Evolutionary conservation across 306 rosid species (phyloP).

Genomic region (Vigna unguiculata): DNA sequence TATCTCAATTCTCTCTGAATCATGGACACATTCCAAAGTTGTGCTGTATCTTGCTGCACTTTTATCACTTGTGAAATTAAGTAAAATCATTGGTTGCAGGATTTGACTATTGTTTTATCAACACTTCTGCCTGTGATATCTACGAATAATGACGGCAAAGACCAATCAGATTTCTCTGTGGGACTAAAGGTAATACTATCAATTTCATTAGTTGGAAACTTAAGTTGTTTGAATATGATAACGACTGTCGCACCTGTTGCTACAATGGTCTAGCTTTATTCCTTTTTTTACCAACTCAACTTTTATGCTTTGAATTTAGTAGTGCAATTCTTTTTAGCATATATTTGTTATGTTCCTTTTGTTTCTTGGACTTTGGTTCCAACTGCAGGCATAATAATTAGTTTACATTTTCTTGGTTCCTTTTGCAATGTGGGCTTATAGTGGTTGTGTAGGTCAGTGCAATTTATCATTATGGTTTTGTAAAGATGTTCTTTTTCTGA

Average conservation of each 20-base stretch:
- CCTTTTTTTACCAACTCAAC: constrained; percentile 7
- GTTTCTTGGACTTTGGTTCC: constrained; percentile 42
- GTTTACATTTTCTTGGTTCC: background rate
- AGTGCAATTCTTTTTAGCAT: background rate
- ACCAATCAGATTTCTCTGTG: constrained; percentile 75
- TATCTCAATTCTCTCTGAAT: no score
- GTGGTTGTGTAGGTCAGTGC: constrained; percentile 34
- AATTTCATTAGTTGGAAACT: constrained; percentile 27
- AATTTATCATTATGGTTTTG: constrained; percentile 32
- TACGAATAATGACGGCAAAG: constrained; percentile 77
- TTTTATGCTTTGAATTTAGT: constrained; percentile 43
- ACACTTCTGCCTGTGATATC: constrained; percentile 85
- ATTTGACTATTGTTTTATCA: constrained; percentile 71
- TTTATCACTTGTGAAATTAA: constrained; percentile 19
- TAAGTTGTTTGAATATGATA: constrained; percentile 32
- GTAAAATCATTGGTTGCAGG: constrained; percentile 59
- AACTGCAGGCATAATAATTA: constrained; percentile 28
- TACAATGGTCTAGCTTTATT: constrained; percentile 20
- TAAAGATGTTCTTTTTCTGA: constrained; percentile 24
- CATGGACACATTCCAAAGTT: no score
- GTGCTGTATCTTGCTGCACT: constrained; percentile 13
- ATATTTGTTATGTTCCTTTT: constrained; percentile 15
- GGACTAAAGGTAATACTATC: constrained; percentile 75
- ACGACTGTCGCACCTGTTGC: constrained; percentile 32
- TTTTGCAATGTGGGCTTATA: constrained; percentile 26